These are phyloP conservation scores for Cicer cuneatum DNA, from an alignment of 306 rosid species.

Conservation along the genomic window DNA sequence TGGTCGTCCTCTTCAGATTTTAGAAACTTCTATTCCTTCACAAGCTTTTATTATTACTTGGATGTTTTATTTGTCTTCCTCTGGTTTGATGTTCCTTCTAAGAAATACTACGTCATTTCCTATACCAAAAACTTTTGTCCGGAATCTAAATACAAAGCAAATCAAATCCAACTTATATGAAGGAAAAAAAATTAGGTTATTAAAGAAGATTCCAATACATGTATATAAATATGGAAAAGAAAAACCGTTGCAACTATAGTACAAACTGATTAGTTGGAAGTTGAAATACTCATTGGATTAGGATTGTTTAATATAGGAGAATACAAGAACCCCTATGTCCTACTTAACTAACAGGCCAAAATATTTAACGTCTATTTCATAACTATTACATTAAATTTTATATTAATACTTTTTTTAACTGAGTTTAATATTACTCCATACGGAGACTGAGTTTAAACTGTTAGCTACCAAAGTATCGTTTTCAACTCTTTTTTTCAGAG, in stretches of 20 bases:
- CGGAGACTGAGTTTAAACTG: too few relatives aligned
- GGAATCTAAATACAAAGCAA: constrained; percentile 25
- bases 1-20: background rate
- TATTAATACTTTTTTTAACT: too few relatives aligned
- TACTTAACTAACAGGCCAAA: background rate
- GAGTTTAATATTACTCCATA: too few relatives aligned
- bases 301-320: constrained; percentile 6
- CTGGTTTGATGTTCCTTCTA: constrained; percentile 26
- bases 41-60: constrained; percentile 37
- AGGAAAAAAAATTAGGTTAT: background rate
- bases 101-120: constrained; percentile 48
- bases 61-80: constrained; percentile 47
- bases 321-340: background rate
- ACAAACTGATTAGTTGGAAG: constrained; percentile 1
- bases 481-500: too few relatives aligned
- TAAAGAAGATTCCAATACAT: background rate
- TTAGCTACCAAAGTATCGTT: too few relatives aligned
- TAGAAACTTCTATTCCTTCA: constrained; percentile 52
- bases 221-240: background rate
- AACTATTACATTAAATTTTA: too few relatives aligned
- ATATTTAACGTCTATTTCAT: background rate
- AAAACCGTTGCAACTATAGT: background rate
- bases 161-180: constrained; percentile 1
- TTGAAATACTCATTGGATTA: background rate
- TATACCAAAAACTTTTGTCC: constrained; percentile 45